Conservation (phyloP, 768 basidiomycete species). For the Tulasnella sp. region DNA sequence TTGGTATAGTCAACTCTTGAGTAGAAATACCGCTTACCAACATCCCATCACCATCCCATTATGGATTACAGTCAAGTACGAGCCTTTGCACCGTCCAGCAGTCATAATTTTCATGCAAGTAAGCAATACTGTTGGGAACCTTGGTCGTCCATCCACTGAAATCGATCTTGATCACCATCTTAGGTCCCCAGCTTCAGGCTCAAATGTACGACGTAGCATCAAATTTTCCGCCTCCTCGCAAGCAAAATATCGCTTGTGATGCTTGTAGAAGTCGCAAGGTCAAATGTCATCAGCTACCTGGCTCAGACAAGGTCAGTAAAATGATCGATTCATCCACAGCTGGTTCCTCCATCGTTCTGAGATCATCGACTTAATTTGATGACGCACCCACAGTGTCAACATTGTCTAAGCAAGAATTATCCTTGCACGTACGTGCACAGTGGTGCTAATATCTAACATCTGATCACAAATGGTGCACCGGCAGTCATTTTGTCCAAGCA, state of each 20-base stretch:
- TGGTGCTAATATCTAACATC: background rate
- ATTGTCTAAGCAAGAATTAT: conserved; percentile 77
- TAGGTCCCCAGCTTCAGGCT: conserved; percentile 12
- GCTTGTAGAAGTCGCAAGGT: conserved; percentile 68
- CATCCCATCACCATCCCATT: too few relatives aligned
- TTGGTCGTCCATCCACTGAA: too few relatives aligned
- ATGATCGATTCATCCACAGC: conserved; percentile 15
- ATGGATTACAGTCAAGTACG: too few relatives aligned
- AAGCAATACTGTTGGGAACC: too few relatives aligned
- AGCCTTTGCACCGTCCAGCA: too few relatives aligned
- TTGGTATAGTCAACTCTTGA: too few relatives aligned
- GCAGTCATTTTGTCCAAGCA: conserved; percentile 68
- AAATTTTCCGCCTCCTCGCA: conserved; percentile 72
- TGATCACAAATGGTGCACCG: too few relatives aligned
- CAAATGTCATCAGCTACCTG: conserved; percentile 71
- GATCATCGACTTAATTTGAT: too few relatives aligned
- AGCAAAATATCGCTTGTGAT: conserved; percentile 90
- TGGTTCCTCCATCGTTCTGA: background rate
- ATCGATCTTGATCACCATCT: too few relatives aligned
- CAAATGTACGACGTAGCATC: conserved; percentile 23
- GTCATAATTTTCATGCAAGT: too few relatives aligned
- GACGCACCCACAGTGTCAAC: conserved; percentile 33
- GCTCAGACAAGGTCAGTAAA: conserved; percentile 58
- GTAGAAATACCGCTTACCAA: too few relatives aligned
- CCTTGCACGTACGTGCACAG: conserved; percentile 73